These are phyloP conservation scores for Beauveria caledonica DNA, from an alignment of 2,329 filamentous ascomycete species.

Conservation along the genomic window DNA sequence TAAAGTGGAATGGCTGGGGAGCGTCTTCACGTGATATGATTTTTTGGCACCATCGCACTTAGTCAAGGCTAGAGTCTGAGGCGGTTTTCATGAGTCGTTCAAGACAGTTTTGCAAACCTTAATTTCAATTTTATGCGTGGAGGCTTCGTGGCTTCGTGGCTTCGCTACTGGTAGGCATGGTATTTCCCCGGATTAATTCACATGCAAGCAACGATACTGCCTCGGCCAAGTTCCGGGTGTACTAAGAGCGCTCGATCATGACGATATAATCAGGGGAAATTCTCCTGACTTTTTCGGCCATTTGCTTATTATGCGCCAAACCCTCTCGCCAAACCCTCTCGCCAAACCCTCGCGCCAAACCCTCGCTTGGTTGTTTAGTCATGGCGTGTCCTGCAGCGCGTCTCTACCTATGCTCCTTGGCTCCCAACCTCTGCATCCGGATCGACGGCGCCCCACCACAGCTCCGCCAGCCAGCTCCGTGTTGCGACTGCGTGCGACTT, in stretches of 20 bases:
- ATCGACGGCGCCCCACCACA: background rate
- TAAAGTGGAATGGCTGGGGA: background rate
- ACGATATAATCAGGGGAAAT: too few relatives aligned
- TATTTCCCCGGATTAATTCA: too few relatives aligned
- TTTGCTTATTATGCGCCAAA: too few relatives aligned
- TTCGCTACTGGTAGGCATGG: too few relatives aligned
- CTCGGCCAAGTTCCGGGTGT: too few relatives aligned
- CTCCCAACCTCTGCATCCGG: background rate
- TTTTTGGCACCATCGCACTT: background rate
- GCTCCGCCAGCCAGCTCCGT: background rate
- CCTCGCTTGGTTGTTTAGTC: too few relatives aligned
- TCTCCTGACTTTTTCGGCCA: too few relatives aligned
- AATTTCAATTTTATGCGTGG: background rate
- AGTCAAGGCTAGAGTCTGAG: background rate
- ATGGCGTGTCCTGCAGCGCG: background rate
- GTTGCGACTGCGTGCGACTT: background rate
- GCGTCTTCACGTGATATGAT: constrained; percentile 8
- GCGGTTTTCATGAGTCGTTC: background rate
- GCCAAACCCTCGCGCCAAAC: too few relatives aligned
- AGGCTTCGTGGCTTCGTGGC: too few relatives aligned
- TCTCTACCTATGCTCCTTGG: background rate
- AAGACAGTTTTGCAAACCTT: background rate
- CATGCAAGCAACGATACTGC: background rate
- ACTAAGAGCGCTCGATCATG: too few relatives aligned
- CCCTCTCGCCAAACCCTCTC: too few relatives aligned